Conservation (phyloP, 2,329 filamentous ascomycete species). For the Alternaria brassicae region DNA sequence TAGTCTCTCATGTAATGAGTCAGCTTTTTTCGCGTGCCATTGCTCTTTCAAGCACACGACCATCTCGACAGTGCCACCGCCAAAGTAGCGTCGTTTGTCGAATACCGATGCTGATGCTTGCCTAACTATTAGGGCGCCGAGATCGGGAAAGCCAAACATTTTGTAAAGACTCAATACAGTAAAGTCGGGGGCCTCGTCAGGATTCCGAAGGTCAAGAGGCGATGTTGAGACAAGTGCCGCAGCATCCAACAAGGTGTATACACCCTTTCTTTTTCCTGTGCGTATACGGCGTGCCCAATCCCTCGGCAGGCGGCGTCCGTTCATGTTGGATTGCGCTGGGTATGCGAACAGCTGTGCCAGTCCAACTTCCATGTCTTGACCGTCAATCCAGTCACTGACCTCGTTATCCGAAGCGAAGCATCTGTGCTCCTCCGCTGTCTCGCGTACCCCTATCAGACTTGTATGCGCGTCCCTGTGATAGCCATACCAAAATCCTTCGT, state of each 20-base stretch:
- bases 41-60: constrained; percentile 77
- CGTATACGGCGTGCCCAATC: constrained; percentile 64
- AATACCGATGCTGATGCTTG: constrained; percentile 72
- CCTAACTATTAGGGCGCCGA: constrained; percentile 83
- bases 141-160: constrained; percentile 95
- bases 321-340: constrained; percentile 92
- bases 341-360: constrained; percentile 73
- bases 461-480: constrained; percentile 89
- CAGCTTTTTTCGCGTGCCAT: constrained; percentile 81
- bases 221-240: constrained; percentile 82
- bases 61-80: constrained; percentile 92
- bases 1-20: constrained; percentile 76
- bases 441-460: constrained; percentile 79
- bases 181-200: constrained; percentile 76
- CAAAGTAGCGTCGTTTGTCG: constrained; percentile 78
- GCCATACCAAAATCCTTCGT: constrained; percentile 77
- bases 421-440: constrained; percentile 68
- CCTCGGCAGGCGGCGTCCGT: constrained; percentile 76
- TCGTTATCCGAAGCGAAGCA: constrained; percentile 72
- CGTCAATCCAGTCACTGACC: constrained; percentile 70
- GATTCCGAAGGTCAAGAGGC: constrained; percentile 72
- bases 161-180: constrained; percentile 91
- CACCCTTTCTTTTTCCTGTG: constrained; percentile 51
- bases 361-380: constrained; percentile 22
- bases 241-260: constrained; percentile 81